Conservation (phyloP, 495 filamentous ascomycete species). For the Alectoria sarmentosa region DNA sequence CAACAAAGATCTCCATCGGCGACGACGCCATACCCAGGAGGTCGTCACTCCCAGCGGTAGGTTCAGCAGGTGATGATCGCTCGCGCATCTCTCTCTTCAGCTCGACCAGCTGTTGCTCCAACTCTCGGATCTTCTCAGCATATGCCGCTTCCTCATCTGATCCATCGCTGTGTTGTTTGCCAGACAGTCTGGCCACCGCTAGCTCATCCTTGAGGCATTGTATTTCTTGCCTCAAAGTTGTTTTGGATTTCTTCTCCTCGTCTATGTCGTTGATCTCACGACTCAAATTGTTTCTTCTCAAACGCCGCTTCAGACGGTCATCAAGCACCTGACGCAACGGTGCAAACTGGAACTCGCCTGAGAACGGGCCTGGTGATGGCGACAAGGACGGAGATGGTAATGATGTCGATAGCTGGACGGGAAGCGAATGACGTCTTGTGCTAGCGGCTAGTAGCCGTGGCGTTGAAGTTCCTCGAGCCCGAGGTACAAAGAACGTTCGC, state of each 20-base stretch:
- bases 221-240: constrained; percentile 46
- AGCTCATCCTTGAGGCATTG: constrained; percentile 45
- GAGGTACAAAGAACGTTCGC: constrained; percentile 45
- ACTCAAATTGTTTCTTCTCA: constrained; percentile 63
- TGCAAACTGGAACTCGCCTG: constrained; percentile 50
- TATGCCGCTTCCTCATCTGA: background rate
- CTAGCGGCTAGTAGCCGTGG: constrained; percentile 32
- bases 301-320: constrained; percentile 60
- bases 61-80: constrained; percentile 10
- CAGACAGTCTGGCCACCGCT: constrained; percentile 36
- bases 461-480: constrained; percentile 14
- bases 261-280: constrained; percentile 66
- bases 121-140: constrained; percentile 33
- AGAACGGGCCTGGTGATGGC: constrained; percentile 26
- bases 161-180: constrained; percentile 25
- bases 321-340: constrained; percentile 66
- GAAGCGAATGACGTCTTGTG: constrained; percentile 29
- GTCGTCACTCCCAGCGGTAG: background rate
- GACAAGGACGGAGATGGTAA: constrained; percentile 22
- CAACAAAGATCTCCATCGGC: constrained; percentile 11
- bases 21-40: background rate
- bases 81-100: constrained; percentile 23
- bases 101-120: constrained; percentile 33
- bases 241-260: constrained; percentile 45
- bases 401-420: constrained; percentile 27